Evolutionary conservation across 768 basidiomycete genomes (phyloP).

Genomic region (Hygrophorus pudorinus): DNA sequence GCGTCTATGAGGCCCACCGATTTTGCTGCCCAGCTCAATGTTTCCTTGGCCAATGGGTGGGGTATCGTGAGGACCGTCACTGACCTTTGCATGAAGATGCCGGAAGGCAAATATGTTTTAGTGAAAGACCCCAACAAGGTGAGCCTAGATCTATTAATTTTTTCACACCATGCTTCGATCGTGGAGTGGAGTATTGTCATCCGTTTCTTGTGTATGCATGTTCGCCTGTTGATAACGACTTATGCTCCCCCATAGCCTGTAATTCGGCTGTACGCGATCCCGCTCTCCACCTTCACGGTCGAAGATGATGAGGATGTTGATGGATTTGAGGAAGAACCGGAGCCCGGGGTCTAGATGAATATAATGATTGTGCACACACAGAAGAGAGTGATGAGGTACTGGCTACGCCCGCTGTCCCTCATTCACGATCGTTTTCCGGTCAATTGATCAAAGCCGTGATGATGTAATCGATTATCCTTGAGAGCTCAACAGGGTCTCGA

Average conservation of each 20-base stretch:
- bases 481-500: slow-evolving; percentile 63
- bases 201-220: slow-evolving; percentile 10
- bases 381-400: not conserved
- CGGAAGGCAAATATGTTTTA: slow-evolving; percentile 95
- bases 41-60: slow-evolving; percentile 95
- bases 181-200: no score
- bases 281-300: slow-evolving; percentile 72
- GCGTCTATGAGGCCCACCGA: slow-evolving; percentile 91
- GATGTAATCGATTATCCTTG: slow-evolving; percentile 18
- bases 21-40: slow-evolving; percentile 91
- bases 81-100: slow-evolving; percentile 92
- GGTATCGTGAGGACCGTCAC: slow-evolving; percentile 94
- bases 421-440: not conserved
- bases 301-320: slow-evolving; percentile 66
- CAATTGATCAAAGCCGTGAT: not conserved
- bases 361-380: not conserved
- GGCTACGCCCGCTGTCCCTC: no score
- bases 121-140: slow-evolving; percentile 99
- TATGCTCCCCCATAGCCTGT: slow-evolving; percentile 57
- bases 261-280: slow-evolving; percentile 91
- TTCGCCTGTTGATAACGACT: slow-evolving; percentile 10
- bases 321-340: slow-evolving; percentile 26
- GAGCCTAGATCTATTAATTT: no score
- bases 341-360: slow-evolving; percentile 15
- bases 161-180: no score